These are phyloP conservation scores for Lyophyllum atratum DNA, from an alignment of 768 basidiomycete genomes.

Conservation along the genomic window DNA sequence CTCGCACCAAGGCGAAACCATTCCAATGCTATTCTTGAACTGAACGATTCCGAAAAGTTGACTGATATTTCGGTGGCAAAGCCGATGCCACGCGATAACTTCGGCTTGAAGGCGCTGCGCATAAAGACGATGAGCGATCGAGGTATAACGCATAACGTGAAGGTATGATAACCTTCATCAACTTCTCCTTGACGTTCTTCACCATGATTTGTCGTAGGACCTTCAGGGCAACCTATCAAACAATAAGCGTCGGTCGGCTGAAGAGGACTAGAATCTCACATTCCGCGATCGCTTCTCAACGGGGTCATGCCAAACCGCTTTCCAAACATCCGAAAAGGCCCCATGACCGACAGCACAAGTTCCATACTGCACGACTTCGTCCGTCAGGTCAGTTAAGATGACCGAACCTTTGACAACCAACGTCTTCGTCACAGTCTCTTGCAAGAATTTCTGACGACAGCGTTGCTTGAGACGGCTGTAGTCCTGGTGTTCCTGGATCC, in stretches of 20 bases:
- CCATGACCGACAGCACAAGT: slow-evolving; percentile 52
- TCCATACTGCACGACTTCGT: slow-evolving; percentile 50
- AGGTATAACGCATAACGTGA: not conserved
- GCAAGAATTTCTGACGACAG: slow-evolving; percentile 55
- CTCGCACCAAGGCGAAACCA: slow-evolving; percentile 67
- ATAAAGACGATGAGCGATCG: not conserved
- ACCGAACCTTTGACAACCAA: slow-evolving; percentile 51
- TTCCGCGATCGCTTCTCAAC: slow-evolving; percentile 37
- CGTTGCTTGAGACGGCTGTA: slow-evolving; percentile 57
- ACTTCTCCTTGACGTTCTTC: slow-evolving; percentile 50
- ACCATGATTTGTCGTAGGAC: slow-evolving; percentile 54
- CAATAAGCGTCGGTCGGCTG: not conserved
- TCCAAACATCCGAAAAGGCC: slow-evolving; percentile 64
- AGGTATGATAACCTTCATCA: slow-evolving; percentile 42
- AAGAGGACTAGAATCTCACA: slow-evolving; percentile 22
- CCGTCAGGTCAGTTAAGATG: slow-evolving; percentile 55
- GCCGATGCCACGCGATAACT: slow-evolving; percentile 56
- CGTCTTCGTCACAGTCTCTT: slow-evolving; percentile 58
- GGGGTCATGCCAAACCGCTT: slow-evolving; percentile 53
- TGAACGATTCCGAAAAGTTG: slow-evolving; percentile 58
- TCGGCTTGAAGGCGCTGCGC: slow-evolving; percentile 56
- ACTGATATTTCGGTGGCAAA: slow-evolving; percentile 57
- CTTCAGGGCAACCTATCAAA: slow-evolving; percentile 55
- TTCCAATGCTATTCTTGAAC: slow-evolving; percentile 51
- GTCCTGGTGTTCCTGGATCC: slow-evolving; percentile 54